Base-by-base conservation (phyloP, 2,329 filamentous ascomycete genomes). In the Cladosporium colombiae region DNA sequence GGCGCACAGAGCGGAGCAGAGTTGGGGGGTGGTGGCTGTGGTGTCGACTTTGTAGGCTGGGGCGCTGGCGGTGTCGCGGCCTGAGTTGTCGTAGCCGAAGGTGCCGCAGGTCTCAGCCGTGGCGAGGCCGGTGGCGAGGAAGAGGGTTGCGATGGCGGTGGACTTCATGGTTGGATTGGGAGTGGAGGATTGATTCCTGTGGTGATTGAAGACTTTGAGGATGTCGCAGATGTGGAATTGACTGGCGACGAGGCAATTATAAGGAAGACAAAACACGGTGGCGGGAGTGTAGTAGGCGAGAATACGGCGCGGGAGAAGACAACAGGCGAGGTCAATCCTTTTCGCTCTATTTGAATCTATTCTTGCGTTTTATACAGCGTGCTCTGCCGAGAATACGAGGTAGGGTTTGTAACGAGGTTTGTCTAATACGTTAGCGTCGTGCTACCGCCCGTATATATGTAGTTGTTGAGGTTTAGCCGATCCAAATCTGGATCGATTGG, bases 61-160 rank as follows among this genome's bases (percentile, higher is more conserved):
- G 2, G 35, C 35, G 35, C 55, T 58, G 55, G 55, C 35, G 33
- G 55, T 29, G 21, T 40, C 55, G 37, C 44, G 55, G 33, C 55
- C 33, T 44, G 55, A 58, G 33, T 58, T 58, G 35, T 58, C 55
- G 55, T 58, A 58, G 55, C 33, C 55, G 16, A 16, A 58, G 13
- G 8, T 58, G n/a, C 33, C 55, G 25, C 55, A 58, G 35, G 55
- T 58, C 3, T 58, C 8, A 16, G 55, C 55, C 10, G 55, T 58
- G 33, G 55, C 55, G 55, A 58, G 55, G 35, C 55, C 55, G 35
- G 55, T 58, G 55, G 55, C 33, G 55, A 58, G 55, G 55, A 58
- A 58, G 23, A 58, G 21, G 55, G 13, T 58, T 27, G 18, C 14
- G 55, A 58, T 18, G 35, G 55, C 29, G 18, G 14, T 44, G 25